These are phyloP conservation scores for Hypoxylon sp. DNA, from an alignment of 2,329 filamentous ascomycete species.

Conservation along the genomic window DNA sequence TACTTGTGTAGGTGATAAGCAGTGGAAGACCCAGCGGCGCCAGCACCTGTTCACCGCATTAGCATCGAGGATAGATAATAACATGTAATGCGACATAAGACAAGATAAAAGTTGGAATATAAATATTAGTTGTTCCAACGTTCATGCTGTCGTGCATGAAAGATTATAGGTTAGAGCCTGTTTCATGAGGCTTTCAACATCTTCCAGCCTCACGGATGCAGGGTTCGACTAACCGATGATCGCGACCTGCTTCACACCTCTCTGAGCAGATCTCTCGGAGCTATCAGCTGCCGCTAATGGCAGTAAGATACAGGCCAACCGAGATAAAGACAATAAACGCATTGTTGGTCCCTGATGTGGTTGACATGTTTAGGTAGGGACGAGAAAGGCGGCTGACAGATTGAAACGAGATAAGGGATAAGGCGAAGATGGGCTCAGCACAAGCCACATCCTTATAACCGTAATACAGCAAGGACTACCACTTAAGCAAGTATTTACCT, in stretches of 20 bases:
- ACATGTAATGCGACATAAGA: background rate
- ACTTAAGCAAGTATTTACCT: background rate
- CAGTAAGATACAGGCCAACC: slow-evolving; percentile 66
- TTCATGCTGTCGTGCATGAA: background rate
- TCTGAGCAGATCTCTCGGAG: slow-evolving; percentile 55
- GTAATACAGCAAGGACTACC: background rate
- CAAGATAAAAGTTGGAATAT: background rate
- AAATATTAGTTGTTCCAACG: background rate
- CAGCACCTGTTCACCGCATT: slow-evolving; percentile 73
- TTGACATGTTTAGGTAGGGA: slow-evolving; percentile 8
- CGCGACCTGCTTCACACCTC: slow-evolving; percentile 69
- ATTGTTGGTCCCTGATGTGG: slow-evolving; percentile 18
- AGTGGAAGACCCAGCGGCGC: slow-evolving; percentile 86
- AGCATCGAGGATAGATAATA: background rate
- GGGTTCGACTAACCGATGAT: slow-evolving; percentile 62
- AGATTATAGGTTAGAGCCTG: background rate
- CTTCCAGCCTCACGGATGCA: background rate
- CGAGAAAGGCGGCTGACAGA: background rate
- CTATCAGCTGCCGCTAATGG: slow-evolving; percentile 66
- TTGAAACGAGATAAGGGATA: background rate
- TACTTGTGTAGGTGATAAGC: slow-evolving; percentile 85
- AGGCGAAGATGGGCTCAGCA: background rate
- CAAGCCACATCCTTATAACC: slow-evolving; percentile 22
- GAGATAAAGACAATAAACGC: slow-evolving; percentile 14
- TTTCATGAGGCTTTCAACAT: background rate